Percentiles rank a stretch among this genome's conserved stretches.
Conservation (phyloP, 2,329 filamentous ascomycete genomes). For the Epichloe sibirici region DNA sequence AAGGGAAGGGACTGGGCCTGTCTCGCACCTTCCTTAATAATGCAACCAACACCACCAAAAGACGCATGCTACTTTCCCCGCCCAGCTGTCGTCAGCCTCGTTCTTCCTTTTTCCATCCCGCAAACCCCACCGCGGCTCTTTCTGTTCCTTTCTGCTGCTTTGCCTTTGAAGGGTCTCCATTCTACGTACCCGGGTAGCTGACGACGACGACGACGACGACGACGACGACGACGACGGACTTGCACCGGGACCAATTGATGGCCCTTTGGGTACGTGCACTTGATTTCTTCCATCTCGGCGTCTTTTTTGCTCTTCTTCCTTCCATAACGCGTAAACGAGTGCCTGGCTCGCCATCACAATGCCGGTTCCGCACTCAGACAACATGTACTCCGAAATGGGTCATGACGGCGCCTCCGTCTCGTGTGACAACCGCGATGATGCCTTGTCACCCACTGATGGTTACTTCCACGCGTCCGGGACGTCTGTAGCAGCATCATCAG, state of each 20-base stretch:
- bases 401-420: slow-evolving; percentile 18
- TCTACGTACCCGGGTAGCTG: neutral
- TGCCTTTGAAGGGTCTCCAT: neutral
- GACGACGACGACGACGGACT: neutral
- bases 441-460: slow-evolving; percentile 38
- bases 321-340: neutral
- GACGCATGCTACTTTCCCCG: neutral
- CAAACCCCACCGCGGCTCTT: neutral
- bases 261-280: neutral
- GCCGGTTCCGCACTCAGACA: slow-evolving; percentile 35
- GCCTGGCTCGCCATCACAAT: slow-evolving; percentile 17
- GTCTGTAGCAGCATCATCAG: slow-evolving; percentile 13
- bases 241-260: neutral
- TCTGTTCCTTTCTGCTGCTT: neutral
- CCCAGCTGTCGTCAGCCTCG: neutral
- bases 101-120: neutral
- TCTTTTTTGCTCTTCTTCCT: neutral
- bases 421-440: slow-evolving; percentile 20
- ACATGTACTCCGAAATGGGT: slow-evolving; percentile 28
- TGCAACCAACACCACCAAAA: neutral
- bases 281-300: neutral
- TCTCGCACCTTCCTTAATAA: neutral
- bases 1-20: too few species aligned
- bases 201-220: neutral
- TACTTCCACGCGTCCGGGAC: slow-evolving; percentile 34